phyloP scores from a whole-genome alignment of 1,139 yeast species.

The Pichia kudriavzevii region DNA sequence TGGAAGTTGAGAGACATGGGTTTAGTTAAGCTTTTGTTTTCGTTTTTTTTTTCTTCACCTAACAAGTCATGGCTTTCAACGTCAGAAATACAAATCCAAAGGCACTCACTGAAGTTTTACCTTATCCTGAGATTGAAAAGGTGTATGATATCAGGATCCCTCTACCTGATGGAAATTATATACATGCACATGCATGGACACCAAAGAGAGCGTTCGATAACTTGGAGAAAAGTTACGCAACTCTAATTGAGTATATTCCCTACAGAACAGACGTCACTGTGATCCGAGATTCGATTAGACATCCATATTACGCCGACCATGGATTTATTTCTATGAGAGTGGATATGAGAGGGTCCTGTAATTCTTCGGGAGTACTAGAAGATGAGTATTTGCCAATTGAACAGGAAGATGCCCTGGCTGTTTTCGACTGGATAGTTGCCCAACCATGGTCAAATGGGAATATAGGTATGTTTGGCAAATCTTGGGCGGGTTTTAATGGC shows the following conservation, averaged over 20 bases:
- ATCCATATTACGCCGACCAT: conserved; percentile 37
- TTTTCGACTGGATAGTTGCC: conserved; percentile 34
- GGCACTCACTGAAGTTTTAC: conserved; percentile 19
- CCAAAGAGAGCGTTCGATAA: conserved; percentile 27
- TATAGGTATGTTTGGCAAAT: conserved; percentile 39
- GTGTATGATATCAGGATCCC: conserved; percentile 30
- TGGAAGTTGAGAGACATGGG: too few relatives aligned
- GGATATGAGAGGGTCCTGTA: conserved; percentile 38
- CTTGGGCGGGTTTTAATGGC: conserved; percentile 41
- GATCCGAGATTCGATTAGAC: conserved; percentile 36
- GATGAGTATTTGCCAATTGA: conserved; percentile 36
- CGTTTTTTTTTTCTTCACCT: too few relatives aligned
- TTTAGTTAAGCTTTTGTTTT: too few relatives aligned
- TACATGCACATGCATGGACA: conserved; percentile 37
- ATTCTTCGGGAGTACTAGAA: conserved; percentile 33
- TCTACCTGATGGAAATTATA: conserved; percentile 30
- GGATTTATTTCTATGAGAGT: conserved; percentile 37
- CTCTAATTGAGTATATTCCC: conserved; percentile 36
- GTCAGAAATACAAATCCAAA: conserved; percentile 21
- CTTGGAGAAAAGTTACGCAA: conserved; percentile 26
- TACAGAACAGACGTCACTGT: conserved; percentile 38
- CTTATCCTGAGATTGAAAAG: conserved; percentile 26
- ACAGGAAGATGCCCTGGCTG: conserved; percentile 35
- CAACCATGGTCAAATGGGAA: conserved; percentile 38
- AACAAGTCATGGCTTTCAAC: conserved; percentile 28